Conservation (phyloP, 1,284 basidiomycete species). For the Cutaneotrichosporon sp. region DNA sequence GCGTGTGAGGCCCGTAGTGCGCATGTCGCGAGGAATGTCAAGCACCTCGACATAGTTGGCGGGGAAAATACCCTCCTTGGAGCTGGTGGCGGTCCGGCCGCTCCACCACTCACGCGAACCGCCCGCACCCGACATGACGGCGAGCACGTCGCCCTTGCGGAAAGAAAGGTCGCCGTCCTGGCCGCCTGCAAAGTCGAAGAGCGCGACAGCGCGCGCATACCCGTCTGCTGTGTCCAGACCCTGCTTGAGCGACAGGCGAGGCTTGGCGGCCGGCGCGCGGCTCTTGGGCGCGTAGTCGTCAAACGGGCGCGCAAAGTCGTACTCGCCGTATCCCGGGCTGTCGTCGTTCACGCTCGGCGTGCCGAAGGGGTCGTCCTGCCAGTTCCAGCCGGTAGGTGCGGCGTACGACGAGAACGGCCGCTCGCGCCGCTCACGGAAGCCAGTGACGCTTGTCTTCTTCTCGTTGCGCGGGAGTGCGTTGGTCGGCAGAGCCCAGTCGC, state of each 20-base stretch:
- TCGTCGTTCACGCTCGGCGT: background rate
- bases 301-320: constrained; percentile 4
- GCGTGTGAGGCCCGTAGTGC: constrained; percentile 25
- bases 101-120: constrained; percentile 70
- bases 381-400: constrained; percentile 2
- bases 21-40: constrained; percentile 34
- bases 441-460: background rate
- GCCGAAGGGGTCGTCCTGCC: background rate
- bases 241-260: constrained; percentile 13
- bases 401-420: constrained; percentile 9
- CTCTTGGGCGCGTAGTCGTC: constrained; percentile 9
- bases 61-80: constrained; percentile 55
- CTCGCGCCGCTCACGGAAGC: constrained; percentile 5
- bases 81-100: constrained; percentile 39
- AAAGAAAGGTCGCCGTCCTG: constrained; percentile 79
- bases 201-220: constrained; percentile 64
- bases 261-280: background rate
- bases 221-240: constrained; percentile 33
- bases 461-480: background rate
- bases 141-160: constrained; percentile 74
- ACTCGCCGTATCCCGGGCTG: background rate
- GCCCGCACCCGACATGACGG: constrained; percentile 66
- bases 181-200: constrained; percentile 69
- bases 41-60: constrained; percentile 56
- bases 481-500: constrained; percentile 11